phyloP scores from a whole-genome alignment of 306 rosid genomes.

The Datisca glomerata region DNA sequence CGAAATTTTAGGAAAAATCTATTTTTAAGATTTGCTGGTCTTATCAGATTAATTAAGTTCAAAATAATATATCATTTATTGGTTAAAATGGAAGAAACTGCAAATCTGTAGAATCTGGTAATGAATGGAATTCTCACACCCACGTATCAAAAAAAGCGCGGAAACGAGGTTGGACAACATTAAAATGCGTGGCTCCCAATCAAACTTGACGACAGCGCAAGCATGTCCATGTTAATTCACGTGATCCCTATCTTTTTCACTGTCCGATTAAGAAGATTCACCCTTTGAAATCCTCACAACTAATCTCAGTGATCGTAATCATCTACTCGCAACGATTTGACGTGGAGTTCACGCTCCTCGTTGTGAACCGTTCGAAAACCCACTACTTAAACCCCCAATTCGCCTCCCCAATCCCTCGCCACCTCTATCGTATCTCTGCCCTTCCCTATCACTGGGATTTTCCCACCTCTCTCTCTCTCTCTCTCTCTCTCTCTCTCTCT shows the following conservation, averaged over 20 bases:
- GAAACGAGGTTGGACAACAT: neutral
- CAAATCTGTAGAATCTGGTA: neutral
- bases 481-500: neutral
- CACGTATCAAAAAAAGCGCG: neutral
- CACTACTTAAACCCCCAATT: slow-evolving; percentile 10
- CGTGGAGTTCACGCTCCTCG: neutral
- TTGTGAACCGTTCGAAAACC: slow-evolving; percentile 14
- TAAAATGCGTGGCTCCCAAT: slow-evolving; percentile 5
- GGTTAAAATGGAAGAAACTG: no score
- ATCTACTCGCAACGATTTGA: neutral
- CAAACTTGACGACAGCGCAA: neutral
- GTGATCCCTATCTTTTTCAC: neutral
- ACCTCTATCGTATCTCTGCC: neutral
- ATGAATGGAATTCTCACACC: neutral
- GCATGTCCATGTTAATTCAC: slow-evolving; percentile 4
- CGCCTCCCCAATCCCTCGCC: slow-evolving; percentile 13
- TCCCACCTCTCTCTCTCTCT: neutral
- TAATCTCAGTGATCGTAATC: neutral
- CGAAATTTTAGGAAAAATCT: no score
- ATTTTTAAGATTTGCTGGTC: no score
- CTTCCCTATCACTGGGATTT: neutral
- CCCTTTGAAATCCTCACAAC: neutral
- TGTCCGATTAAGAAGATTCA: slow-evolving; percentile 2
- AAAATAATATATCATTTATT: no score
- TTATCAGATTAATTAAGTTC: no score